Evolutionary conservation across 352 stramenopile genomes (phyloP), one percentile per base, ranked within the genome.

Genomic region (Phytophthora cajani): DNA sequence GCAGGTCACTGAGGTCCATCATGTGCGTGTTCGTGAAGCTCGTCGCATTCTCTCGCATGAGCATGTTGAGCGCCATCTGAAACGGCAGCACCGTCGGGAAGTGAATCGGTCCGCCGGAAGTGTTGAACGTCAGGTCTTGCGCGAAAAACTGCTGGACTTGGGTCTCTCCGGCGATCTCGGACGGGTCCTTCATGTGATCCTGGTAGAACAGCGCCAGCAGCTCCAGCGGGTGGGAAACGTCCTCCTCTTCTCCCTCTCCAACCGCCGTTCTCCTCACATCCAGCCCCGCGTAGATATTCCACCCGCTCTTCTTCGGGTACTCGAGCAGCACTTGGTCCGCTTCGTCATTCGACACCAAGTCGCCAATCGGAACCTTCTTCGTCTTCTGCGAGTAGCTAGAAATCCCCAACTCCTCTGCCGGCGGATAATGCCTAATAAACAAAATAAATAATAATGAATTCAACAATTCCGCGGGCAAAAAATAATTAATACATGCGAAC

Each of bases 1-100:
- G 56, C 23, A 72, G 50, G 0, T 54, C 27, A 16, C 17, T 50
- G 6, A 71, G 71, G 5, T 36, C 46, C 23, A 62, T 52, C 4
- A 30, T 12, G 17, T 69, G 49, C 33, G 57, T 58, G 17, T 58
- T 65, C 19, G 30, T n/a, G 58, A 55, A 71, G 5, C 1, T 64
- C 1, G 63, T 68, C 12, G 25, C 49, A 25, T 71, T 77, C 1
- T 50, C 56, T 17, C 81, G 81, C 0, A 92, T 62, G 33, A 90
- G 84, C 55, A 66, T 62, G 25, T 92, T 88, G 6, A 84, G 36
- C 8, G 88, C 60, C 67, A 89, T 80, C 54, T 91, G 81, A 30
- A 92, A 79, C 30, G 79, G 74, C 11, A 93, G 55, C 14, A 87
- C 67, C 25, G 79, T 79, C 1, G 86, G 84, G 21, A 91, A 87